These are phyloP conservation scores for Cucumis cinereus DNA, from an alignment of 306 rosid species.

Conservation along the genomic window DNA sequence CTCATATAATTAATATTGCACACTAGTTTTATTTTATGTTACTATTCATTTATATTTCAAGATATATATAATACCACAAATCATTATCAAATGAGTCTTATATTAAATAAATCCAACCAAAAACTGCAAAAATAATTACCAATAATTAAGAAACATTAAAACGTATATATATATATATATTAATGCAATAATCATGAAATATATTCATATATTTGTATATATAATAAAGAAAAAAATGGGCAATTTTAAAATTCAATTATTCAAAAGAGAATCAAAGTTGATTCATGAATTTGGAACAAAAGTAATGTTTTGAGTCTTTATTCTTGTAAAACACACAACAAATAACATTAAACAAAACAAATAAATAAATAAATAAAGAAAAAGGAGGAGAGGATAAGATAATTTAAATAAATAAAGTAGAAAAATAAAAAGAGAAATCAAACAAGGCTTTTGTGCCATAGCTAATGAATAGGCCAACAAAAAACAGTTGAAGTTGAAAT, in stretches of 20 bases:
- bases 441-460: not conserved
- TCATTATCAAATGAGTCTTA: not conserved
- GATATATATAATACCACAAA: too few relatives aligned
- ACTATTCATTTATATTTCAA: too few relatives aligned
- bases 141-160: not conserved
- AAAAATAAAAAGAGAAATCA: not conserved
- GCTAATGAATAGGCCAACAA: not conserved
- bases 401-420: not conserved
- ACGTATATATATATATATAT: not conserved
- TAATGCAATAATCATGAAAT: not conserved
- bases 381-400: not conserved
- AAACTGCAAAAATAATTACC: not conserved
- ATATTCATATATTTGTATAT: not conserved
- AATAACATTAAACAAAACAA: not conserved
- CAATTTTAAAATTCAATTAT: not conserved
- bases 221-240: not conserved
- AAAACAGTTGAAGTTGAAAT: not conserved
- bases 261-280: not conserved
- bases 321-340: not conserved
- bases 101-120: not conserved
- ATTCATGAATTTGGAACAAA: not conserved
- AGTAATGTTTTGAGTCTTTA: not conserved
- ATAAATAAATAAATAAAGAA: not conserved
- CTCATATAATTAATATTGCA: too few relatives aligned
- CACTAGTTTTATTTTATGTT: too few relatives aligned